Evolutionary conservation across 352 stramenopile species (phyloP), one percentile per base, ranked within the genome.

Genomic region (Thalassiosira ordinaria): DNA sequence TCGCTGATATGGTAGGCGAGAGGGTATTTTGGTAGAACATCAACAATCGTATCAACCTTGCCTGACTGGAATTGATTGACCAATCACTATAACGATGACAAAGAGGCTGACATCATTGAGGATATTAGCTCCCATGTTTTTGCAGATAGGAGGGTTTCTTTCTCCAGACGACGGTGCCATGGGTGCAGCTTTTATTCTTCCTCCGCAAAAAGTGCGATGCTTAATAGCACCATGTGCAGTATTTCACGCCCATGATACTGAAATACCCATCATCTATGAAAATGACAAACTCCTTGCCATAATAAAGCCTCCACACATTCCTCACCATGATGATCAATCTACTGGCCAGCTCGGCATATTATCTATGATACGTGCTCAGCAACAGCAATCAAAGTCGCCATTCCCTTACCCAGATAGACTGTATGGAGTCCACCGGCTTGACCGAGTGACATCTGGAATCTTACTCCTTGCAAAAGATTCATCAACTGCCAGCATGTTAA

Each of bases 391-490:
- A 61, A 51, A 53, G 37, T 24, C 39, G 1, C 16, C 27, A 11
- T 70, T 84, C 35, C 14, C 56, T 0, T 78, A 77, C 51, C 61
- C 61, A 57, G 46, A 74, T 61, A 63, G 88, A 55, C 56, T 93
- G 0, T 93, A 91, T 56, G 84, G 88, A 56, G 78, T 91, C 0
- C 89, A 94, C 79, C 75, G 89, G 57, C 59, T 94, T 14, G 89
- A 94, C 65, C 55, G 63, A 41, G 82, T 88, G 0, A 94, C 89
- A 27, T 90, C 82, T 18, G 89, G 89, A 13, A 89, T 92, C 31
- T 77, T 94, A n/a, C 56, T 92, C 0, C 68, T 94, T 16, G 89
- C 89, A 5, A 94, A 94, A 66, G 66, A 75, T 78, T 20, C 62
- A 0, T 13, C 22, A n/a, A 83, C 67, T 62, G 89, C 89, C 9